Conservation (phyloP, 306 rosid genomes). For the Lathyrus tuberosus region DNA sequence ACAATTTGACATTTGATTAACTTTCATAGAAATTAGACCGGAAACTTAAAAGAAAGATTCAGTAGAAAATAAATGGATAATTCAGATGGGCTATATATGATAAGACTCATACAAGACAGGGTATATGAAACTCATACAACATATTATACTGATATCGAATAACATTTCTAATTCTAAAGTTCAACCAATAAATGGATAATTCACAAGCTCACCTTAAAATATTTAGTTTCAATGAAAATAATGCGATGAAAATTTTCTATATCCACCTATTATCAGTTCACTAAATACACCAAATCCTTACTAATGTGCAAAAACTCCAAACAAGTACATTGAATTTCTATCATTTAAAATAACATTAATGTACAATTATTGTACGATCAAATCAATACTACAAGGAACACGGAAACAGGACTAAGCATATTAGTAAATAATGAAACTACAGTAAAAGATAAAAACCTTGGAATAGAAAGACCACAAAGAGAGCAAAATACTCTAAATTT, state of each 20-base stretch:
- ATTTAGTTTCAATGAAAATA: not conserved
- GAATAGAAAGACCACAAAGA: not conserved
- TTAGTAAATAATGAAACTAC: not conserved
- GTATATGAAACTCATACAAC: not conserved
- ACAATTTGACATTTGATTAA: not conserved
- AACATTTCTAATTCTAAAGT: not conserved
- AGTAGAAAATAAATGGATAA: not conserved
- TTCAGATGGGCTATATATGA: not conserved
- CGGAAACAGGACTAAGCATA: not conserved
- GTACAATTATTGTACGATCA: not conserved
- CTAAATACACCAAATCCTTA: constrained; percentile 17
- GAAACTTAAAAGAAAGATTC: not conserved
- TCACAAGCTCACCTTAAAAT: not conserved
- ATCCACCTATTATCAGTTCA: constrained; percentile 9
- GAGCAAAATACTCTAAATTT: not conserved
- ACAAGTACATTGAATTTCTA: constrained; percentile 9
- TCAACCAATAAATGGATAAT: constrained; percentile 7
- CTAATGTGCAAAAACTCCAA: not conserved
- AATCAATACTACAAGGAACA: constrained; percentile 16
- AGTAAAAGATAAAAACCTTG: constrained; percentile 4
- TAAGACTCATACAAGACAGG: not conserved
- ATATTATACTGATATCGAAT: not conserved
- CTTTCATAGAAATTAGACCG: not conserved
- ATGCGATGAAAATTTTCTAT: not conserved
- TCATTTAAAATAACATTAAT: constrained; percentile 16